Evolutionary conservation across 2,329 filamentous ascomycete species (phyloP).

Genomic region (Capronia americana): DNA sequence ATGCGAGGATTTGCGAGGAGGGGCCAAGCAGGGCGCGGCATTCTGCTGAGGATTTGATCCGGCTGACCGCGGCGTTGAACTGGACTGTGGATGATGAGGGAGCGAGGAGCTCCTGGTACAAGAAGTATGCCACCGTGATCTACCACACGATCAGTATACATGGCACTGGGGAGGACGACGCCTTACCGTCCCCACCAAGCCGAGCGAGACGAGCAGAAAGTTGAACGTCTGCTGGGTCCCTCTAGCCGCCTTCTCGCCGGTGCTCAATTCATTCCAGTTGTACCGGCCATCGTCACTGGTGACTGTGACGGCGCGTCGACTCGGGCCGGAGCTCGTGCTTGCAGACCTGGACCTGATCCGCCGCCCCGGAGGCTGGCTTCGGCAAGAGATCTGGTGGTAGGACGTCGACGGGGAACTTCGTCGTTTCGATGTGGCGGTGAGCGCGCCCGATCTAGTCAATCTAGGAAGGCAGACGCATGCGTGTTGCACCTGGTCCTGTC

Average conservation of each 20-base stretch:
- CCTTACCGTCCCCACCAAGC: constrained; percentile 75
- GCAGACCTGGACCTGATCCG: constrained; percentile 20
- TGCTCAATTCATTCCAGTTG: constrained; percentile 78
- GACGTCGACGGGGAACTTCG: background rate
- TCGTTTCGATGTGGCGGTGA: background rate
- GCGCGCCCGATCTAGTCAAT: constrained; percentile 6
- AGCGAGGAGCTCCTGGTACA: constrained; percentile 83
- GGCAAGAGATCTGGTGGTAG: background rate
- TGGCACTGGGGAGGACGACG: background rate
- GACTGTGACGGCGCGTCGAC: constrained; percentile 75
- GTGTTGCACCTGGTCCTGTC: background rate
- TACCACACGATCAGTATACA: constrained; percentile 44
- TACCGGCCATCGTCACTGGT: constrained; percentile 86
- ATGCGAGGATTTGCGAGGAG: constrained; percentile 75
- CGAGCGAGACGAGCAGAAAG: constrained; percentile 76
- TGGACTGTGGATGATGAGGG: constrained; percentile 83
- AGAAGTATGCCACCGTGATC: constrained; percentile 77
- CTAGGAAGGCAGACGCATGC: background rate
- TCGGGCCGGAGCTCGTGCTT: constrained; percentile 47
- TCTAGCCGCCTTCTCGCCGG: constrained; percentile 77
- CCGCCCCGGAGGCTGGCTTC: background rate
- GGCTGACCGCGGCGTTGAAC: constrained; percentile 85
- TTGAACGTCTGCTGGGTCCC: constrained; percentile 93
- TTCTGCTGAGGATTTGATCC: constrained; percentile 73
- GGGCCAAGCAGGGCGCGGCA: constrained; percentile 79